Evolutionary conservation across 805 yeast species (phyloP), one percentile per base, ranked within the genome.

Genomic region (Saccharomycopsis capsularis): DNA sequence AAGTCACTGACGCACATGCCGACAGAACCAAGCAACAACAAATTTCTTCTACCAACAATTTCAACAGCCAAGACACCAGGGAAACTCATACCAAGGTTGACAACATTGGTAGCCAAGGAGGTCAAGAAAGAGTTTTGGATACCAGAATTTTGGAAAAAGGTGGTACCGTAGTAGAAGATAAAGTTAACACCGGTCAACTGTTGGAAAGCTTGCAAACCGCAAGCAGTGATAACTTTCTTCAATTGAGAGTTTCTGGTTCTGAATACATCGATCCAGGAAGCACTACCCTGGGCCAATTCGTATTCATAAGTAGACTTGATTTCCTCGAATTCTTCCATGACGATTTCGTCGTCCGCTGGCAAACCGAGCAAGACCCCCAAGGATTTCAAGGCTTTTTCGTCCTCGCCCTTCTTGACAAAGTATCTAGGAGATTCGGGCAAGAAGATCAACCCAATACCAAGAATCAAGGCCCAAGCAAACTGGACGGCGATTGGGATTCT

Each of bases 141-240:
- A 60, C 83, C 77, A 45, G 68, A 67, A 53, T 71, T 66, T 56
- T 67, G 68, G 66, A 82, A 81, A 63, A 81, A 76, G 30, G 78
- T 70, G 22, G 84, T 79, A 61, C 82, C 81, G 62, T 76, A 83
- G 71, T 82, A 82, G 68, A 82, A 79, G 60, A 82, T 74, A 59
- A 79, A 81, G 67, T 82, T 81, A 59, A 81, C 75, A 65, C 89
- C 90, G 37, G 86, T 78, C 59, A 80, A 71, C 67, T 83, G 89
- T 62, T 79, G 85, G 69, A 80, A 73, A n/a, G 63, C 61, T 60
- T 71, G 75, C 40, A 72, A 50, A 24, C 68, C 65, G 37, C 71
- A 63, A 58, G 74, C 75, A 35, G 73, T 63, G 44, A 70, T 60
- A 25, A 72, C 63, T 58, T 71, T 68, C 64, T 73, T 71, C 42